Evolutionary conservation across 164 flowering plant species (phyloP), one percentile per base, ranked within the genome.

Genomic region (Houttuynia cordata): DNA sequence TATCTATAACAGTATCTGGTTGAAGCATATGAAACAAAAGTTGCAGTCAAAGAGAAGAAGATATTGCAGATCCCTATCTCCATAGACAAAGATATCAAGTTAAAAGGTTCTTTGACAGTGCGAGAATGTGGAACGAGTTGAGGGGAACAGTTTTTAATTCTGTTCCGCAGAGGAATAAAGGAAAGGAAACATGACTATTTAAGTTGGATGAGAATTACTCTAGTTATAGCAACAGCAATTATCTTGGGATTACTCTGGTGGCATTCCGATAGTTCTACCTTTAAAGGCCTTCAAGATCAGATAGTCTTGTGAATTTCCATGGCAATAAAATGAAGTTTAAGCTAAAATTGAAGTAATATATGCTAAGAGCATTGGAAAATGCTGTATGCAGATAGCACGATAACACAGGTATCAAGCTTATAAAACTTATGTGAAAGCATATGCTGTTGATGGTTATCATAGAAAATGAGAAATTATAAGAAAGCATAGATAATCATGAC

Each of bases 81-180:
- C 10, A 75, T 83, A 19, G 89, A 82, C 51, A 91, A 90, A 50
- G 87, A 82, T 24, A 42, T 84, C 18, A 93, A 81, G 75, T 41
- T 66, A 40, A 78, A 80, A 68, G 75, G 82, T 20, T 71, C 79
- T 17, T 67, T 71, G 10, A 68, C 78, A 14, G 85, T 73, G 68
- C 71, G 99, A 68, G 85, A 93, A 63, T 93, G 99, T 97, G 97
- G 97, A 21, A 83, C 94, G 47, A 83, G 82, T 73, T 92, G 98
- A 96, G 78, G 81, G 67, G 71, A 81, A 30, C 98, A 92, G 61
- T 92, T 71, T 68, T 62, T 65, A 51, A 82, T 92, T 49, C 64
- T 92, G 57, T 81, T 84, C 66, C 41, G 70, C 53, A 81, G 98
- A 79, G 94, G 94, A 23, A 67, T 89, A 60, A 89, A 84, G 71